phyloP scores from a whole-genome alignment of 2,329 filamentous ascomycete species.

The Xylariaceae sp. region DNA sequence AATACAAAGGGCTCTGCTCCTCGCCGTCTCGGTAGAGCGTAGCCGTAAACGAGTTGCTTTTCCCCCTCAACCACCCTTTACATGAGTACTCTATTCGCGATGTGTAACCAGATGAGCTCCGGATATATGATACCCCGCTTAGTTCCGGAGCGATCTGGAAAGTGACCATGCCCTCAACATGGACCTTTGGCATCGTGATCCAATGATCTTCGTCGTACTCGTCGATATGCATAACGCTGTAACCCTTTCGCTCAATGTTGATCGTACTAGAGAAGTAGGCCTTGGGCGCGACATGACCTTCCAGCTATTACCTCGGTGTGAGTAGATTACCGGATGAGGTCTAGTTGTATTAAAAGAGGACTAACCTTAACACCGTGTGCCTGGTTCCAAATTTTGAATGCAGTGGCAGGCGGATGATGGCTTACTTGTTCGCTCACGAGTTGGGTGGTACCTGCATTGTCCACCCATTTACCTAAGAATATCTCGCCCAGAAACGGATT shows the following conservation, averaged over 20 bases:
- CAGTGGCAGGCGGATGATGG: slow-evolving; percentile 93
- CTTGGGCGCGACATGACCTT: slow-evolving; percentile 95
- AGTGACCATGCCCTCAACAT: slow-evolving; percentile 91
- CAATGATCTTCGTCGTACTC: slow-evolving; percentile 59
- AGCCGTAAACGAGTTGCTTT: slow-evolving; percentile 89
- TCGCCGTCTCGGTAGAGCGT: slow-evolving; percentile 69
- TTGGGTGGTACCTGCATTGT: slow-evolving; percentile 78
- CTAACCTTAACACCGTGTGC: slow-evolving; percentile 67
- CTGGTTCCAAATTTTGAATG: slow-evolving; percentile 88
- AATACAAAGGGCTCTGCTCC: slow-evolving; percentile 77
- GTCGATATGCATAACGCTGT: slow-evolving; percentile 75
- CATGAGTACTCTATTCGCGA: slow-evolving; percentile 91
- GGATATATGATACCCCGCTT: slow-evolving; percentile 81
- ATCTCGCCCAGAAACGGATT: slow-evolving; percentile 96
- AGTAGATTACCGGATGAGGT: background rate
- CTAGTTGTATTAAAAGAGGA: background rate
- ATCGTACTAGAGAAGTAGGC: slow-evolving; percentile 93
- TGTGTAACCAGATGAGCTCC: slow-evolving; percentile 82
- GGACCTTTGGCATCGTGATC: slow-evolving; percentile 86
- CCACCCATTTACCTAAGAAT: slow-evolving; percentile 89
- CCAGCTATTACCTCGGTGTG: slow-evolving; percentile 44
- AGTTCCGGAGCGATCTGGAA: slow-evolving; percentile 89
- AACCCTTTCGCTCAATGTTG: slow-evolving; percentile 91
- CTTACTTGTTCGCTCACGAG: slow-evolving; percentile 93
- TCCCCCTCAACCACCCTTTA: slow-evolving; percentile 91